Percentiles rank a stretch among this genome's conserved stretches.
Evolutionary conservation across 352 stramenopile species (phyloP).

Genomic region (Phytophthora multivora): DNA sequence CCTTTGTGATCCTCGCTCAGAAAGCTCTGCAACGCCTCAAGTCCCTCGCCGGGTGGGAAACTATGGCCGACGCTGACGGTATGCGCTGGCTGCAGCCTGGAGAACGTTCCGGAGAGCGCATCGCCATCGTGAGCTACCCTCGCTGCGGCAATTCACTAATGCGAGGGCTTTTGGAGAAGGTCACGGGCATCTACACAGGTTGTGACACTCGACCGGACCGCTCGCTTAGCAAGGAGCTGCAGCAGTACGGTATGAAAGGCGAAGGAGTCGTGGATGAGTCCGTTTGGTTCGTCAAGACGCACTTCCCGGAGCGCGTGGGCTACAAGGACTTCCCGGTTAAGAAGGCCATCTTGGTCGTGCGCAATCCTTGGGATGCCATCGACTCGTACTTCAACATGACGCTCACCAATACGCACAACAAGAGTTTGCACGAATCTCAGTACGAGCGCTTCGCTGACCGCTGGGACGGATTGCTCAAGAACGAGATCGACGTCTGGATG

Average conservation of each 20-base stretch:
- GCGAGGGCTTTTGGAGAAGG: slow-evolving; percentile 94
- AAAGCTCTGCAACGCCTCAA: slow-evolving; percentile 44
- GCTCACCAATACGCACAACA: slow-evolving; percentile 94
- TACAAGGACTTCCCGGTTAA: slow-evolving; percentile 79
- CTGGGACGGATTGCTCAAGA: slow-evolving; percentile 90
- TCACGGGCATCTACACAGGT: slow-evolving; percentile 95
- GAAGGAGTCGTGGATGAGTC: slow-evolving; percentile 94
- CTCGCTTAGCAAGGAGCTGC: slow-evolving; percentile 89
- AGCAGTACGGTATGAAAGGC: slow-evolving; percentile 90
- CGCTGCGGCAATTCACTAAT: slow-evolving; percentile 97
- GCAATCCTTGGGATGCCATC: slow-evolving; percentile 99
- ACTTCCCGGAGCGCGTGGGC: slow-evolving; percentile 97
- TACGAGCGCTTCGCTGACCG: slow-evolving; percentile 88
- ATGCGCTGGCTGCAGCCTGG: slow-evolving; percentile 75
- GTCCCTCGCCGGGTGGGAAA: slow-evolving; percentile 5
- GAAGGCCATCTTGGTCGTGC: slow-evolving; percentile 88
- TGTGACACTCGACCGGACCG: slow-evolving; percentile 96
- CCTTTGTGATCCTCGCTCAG: slow-evolving; percentile 55
- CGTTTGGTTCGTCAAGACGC: slow-evolving; percentile 98
- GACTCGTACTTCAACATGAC: slow-evolving; percentile 99
- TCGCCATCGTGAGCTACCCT: slow-evolving; percentile 96
- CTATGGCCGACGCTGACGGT: slow-evolving; percentile 12
- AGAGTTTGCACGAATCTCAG: slow-evolving; percentile 86
- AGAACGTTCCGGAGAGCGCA: slow-evolving; percentile 70
- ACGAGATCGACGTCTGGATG: slow-evolving; percentile 93